Base-by-base conservation (phyloP, 176 grass and related monocot genomes). In the Saccharum spontaneum region DNA sequence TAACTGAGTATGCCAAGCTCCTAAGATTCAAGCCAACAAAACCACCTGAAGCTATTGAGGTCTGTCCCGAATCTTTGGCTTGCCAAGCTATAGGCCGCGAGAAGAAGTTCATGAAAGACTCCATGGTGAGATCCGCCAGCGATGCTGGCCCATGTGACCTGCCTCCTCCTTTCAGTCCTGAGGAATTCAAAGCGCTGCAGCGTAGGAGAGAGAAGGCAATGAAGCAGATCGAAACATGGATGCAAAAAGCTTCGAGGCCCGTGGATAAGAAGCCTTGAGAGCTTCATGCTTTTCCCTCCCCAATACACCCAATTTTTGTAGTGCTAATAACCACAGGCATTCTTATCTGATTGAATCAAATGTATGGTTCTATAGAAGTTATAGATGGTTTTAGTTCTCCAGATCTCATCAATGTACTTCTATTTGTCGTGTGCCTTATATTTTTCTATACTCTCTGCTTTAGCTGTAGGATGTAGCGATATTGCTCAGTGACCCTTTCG, bases 1-100 rank as follows among this genome's bases (percentile, higher is more conserved):
- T 99, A 74, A 92, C 73, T 33, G 97, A 99, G 81, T 99, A 97
- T 69, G 83, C 91, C 45, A 96, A 94, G 90, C 97, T 99, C 50
- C 87, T 99, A 81, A 87, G 85, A 48, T 96, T 94, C 86, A 96
- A 94, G 55, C 93, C 91, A 45, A 94, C 86, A 14, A 75, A 84
- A 76, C 90, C 93, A 34, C 70, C 84, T 71, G 77, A 89, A 65
- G 90, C 93, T 22, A 71, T 90, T 66, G 94, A 99, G 82, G 63
- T 97, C 30, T 94, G 97, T 82, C 20, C 92, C 0, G 92, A 97
- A 76, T 87, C 83, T 76, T 87, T 94, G 84, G 93, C 84, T 16
- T 99, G 94, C 55, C 84, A 86, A 77, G 90, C 86, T 28, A 12
- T 86, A 37, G 90, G 88, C 22, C 70, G 73, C 2, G 88, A 88